Base-by-base conservation (phyloP, 108 stramenopile species). In the Conticribra guillardii region DNA sequence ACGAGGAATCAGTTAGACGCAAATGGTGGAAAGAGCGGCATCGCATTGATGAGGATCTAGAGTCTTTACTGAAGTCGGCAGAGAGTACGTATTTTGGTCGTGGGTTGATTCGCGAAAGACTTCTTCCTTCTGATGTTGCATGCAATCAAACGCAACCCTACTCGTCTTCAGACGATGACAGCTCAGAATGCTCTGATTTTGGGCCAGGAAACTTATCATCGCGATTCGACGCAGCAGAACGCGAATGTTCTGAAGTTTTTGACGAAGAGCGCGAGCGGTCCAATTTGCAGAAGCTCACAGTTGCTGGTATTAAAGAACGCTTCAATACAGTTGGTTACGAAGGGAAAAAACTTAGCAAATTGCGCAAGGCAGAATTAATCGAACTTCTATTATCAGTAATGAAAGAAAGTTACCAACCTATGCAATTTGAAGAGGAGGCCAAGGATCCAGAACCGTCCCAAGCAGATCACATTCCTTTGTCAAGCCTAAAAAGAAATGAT, bases 1-100 rank as follows among this genome's bases (percentile, higher is more conserved):
- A 76, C 33, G 80, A 70, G 22, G 82, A 83, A 45, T 68, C 71
- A 30, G 50, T 60, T 4, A 91, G 86, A 68, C 68, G 84, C 33
- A 61, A 76, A 47, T 93, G 94, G 91, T 93, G 92, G 92, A 69
- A 82, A 5, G 76, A 86, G 54, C 73, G 95, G 24, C 69, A 82
- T 34, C 56, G 62, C 21, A 67, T 89, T 31, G 90, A 96, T 48
- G 72, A 86, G 7, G 71, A 78, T 21, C 69, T 96, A 41, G 66
- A 65, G 44, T 28, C 31, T 0, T 64, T 89, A 17, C 30, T 93
- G 11, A 59, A 84, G 46, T 44, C 61, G 15, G 73, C 80, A 0
- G 89, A 93, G 67, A 52, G 34, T 2, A 46, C 29, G 11, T 87
- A 71, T 48, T 89, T 93, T 67, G 50, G 62, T 0, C 26, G 45